Conservation (phyloP, 2,329 filamentous ascomycete genomes). For the Pezicula radicicola region DNA sequence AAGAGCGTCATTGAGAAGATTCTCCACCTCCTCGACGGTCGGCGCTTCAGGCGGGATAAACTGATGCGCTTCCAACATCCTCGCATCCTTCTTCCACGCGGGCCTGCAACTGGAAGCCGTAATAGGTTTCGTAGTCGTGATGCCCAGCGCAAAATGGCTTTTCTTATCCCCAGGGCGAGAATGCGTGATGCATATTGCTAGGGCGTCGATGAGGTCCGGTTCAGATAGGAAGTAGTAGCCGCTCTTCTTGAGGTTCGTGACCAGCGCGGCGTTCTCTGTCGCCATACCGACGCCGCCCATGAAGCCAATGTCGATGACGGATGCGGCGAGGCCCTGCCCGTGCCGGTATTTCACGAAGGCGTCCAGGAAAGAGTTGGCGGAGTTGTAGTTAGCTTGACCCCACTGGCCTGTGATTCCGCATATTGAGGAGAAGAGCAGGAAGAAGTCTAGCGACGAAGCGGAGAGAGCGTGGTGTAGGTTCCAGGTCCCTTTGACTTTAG, state of each 20-base stretch:
- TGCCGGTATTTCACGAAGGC: conserved; percentile 1
- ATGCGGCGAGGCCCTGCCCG: neutral
- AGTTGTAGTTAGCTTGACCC: conserved; percentile 18
- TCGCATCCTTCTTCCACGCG: neutral
- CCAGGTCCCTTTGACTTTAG: conserved; percentile 25
- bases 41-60: too few relatives aligned
- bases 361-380: conserved; percentile 25
- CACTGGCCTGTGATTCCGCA: conserved; percentile 28
- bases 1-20: too few relatives aligned
- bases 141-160: neutral
- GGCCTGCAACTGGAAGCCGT: neutral
- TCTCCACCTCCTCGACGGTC: too few relatives aligned
- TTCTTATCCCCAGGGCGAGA: neutral
- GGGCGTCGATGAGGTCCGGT: too few relatives aligned
- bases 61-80: neutral
- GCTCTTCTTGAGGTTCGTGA: too few relatives aligned
- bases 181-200: too few relatives aligned
- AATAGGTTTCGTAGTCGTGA: neutral
- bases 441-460: conserved; percentile 32
- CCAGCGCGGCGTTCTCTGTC: too few relatives aligned
- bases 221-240: too few relatives aligned
- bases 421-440: conserved; percentile 33
- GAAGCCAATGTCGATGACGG: conserved; percentile 5
- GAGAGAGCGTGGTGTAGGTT: conserved; percentile 4
- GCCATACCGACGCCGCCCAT: conserved; percentile 3